Base-by-base conservation (phyloP, 371 early-diverging fungal genomes). In the Syncephalastrum contaminatum region DNA sequence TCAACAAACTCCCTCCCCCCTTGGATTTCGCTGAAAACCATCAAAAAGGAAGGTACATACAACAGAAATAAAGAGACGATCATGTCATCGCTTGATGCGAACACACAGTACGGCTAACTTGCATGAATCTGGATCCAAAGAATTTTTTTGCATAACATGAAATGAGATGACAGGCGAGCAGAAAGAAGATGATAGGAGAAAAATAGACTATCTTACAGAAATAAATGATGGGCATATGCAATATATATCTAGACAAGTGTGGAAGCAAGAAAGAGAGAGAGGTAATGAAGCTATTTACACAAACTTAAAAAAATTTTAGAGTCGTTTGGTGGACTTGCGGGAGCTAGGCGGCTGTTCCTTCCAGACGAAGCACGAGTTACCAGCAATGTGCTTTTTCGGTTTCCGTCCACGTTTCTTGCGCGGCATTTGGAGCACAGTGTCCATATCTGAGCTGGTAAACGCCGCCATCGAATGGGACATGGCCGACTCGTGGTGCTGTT, bases 281-380 rank as follows among this genome's bases (percentile, higher is more conserved):
- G 40, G 27, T n/a, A 51, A 51, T 12, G 4, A 21, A 47, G 49
- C 49, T 49, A 49, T 49, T 49, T 30, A 30, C 36, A 30, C 36
- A 30, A 30, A 30, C 36, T 30, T 30, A 30, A 30, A 30, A 30
- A 30, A 30, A 30, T 30, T 30, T 30, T 30, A 30, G 36, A 30
- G 36, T 30, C 36, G 5, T 30, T 30, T 30, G 36, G 36, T 30
- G 10, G 36, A 30, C 36, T 30, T 30, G 36, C 36, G 36, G 36
- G 36, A 30, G 36, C 36, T 30, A 30, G 36, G 36, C 36, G 53
- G 47, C 49, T 45, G 54, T 42, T 53, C 67, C 25, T 68, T 70
- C 73, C 75, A 75, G 10, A 75, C 75, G 69, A 78, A 78, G 45
- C 79, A 78, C 18, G 79, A 74, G 54, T 78, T 75, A 13, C 79